phyloP scores from a whole-genome alignment of 1,284 basidiomycete genomes.

The Ustilago xerochloae region DNA sequence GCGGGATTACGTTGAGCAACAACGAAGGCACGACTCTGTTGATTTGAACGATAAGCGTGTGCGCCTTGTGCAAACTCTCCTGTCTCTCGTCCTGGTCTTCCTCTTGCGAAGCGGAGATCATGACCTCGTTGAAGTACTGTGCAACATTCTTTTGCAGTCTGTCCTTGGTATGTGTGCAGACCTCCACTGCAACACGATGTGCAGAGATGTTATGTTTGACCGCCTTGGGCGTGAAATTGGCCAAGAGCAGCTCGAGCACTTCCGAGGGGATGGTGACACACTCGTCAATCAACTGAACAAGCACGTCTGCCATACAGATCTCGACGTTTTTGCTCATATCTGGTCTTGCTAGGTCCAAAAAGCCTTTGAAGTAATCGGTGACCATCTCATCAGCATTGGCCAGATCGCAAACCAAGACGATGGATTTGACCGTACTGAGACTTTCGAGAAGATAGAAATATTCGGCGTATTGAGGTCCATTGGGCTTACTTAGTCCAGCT shows the following conservation, averaged over 20 bases:
- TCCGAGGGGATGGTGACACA: slow-evolving; percentile 78
- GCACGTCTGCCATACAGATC: slow-evolving; percentile 86
- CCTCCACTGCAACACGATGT: slow-evolving; percentile 84
- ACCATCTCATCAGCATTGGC: slow-evolving; percentile 87
- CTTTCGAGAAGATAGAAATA: slow-evolving; percentile 84
- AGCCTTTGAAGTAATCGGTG: slow-evolving; percentile 81
- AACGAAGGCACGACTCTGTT: slow-evolving; percentile 83
- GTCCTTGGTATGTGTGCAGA: slow-evolving; percentile 85
- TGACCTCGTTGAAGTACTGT: slow-evolving; percentile 70
- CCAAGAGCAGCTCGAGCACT: slow-evolving; percentile 83
- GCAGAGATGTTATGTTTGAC: slow-evolving; percentile 71
- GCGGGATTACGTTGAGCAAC: slow-evolving; percentile 88
- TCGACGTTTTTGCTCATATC: slow-evolving; percentile 81
- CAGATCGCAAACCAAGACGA: slow-evolving; percentile 91
- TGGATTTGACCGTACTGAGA: slow-evolving; percentile 90
- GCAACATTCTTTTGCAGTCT: slow-evolving; percentile 89
- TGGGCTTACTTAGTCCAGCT: slow-evolving; percentile 52
- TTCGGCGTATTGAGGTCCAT: slow-evolving; percentile 52
- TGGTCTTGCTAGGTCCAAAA: slow-evolving; percentile 80
- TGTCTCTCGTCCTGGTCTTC: slow-evolving; percentile 55
- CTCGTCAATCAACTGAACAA: slow-evolving; percentile 90
- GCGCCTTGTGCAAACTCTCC: slow-evolving; percentile 75
- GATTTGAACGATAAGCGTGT: slow-evolving; percentile 86
- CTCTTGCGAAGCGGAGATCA: slow-evolving; percentile 69
- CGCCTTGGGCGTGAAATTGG: slow-evolving; percentile 84